Percentiles rank a stretch among this genome's conserved stretches.
Conservation (phyloP, 805 yeast species). For the Schwanniomyces occidentalis region DNA sequence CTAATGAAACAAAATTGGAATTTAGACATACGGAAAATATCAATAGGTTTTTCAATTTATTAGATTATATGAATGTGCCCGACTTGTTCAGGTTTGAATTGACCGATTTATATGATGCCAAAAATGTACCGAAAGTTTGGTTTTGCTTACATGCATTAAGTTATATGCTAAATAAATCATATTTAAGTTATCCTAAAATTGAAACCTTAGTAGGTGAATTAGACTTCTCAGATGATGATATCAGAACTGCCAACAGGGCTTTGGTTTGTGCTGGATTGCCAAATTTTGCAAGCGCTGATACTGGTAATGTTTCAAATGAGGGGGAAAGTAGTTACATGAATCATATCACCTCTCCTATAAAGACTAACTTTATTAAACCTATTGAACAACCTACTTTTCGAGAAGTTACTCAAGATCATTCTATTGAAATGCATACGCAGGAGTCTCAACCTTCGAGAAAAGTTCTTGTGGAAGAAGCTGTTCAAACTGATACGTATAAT, state of each 20-base stretch:
- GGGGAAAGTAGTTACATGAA: constrained; percentile 24
- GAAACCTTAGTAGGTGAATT: constrained; percentile 61
- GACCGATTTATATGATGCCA: constrained; percentile 89
- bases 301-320: constrained; percentile 13
- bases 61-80: constrained; percentile 74
- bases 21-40: constrained; percentile 93
- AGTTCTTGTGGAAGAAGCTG: not conserved
- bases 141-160: constrained; percentile 90
- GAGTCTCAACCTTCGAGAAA: not conserved
- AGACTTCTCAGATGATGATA: constrained; percentile 66
- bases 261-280: constrained; percentile 70
- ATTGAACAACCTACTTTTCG: not conserved
- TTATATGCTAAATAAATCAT: constrained; percentile 62
- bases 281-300: constrained; percentile 57
- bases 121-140: constrained; percentile 89
- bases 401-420: not conserved
- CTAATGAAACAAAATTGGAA: constrained; percentile 59
- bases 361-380: constrained; percentile 1
- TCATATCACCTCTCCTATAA: constrained; percentile 17
- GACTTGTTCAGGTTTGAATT: constrained; percentile 87
- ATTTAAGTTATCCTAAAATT: constrained; percentile 56
- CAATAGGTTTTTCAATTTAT: constrained; percentile 71
- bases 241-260: constrained; percentile 67
- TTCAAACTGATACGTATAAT: too few relatives aligned
- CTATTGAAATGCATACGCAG: constrained; percentile 1